Percentiles rank a stretch among this genome's conserved stretches.
phyloP scores from a whole-genome alignment of 257 asterid species.

The Misopates orontium region DNA sequence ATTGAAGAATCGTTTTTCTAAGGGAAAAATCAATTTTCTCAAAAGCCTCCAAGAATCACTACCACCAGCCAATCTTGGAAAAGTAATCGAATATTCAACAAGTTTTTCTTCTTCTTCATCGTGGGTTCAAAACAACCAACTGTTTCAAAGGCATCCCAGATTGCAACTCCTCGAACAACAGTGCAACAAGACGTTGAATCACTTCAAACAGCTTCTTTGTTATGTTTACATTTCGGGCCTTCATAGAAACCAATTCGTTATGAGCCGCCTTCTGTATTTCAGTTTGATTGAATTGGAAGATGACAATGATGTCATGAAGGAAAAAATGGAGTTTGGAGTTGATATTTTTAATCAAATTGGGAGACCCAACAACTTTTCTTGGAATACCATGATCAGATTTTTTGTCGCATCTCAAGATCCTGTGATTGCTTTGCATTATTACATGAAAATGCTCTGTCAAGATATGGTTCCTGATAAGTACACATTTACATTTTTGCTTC shows the following conservation, averaged over 20 bases:
- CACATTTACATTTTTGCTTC: constrained; percentile 56
- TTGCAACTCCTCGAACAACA: constrained; percentile 34
- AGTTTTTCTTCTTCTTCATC: constrained; percentile 3
- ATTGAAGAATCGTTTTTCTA: constrained; percentile 5
- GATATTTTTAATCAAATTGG: constrained; percentile 35
- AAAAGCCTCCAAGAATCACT: constrained; percentile 6
- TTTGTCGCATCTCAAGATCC: constrained; percentile 30
- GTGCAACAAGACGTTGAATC: constrained; percentile 31
- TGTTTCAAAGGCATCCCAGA: constrained; percentile 51
- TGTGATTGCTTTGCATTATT: constrained; percentile 28
- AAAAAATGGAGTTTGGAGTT: constrained; percentile 34
- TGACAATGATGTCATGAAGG: not conserved
- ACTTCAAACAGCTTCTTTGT: constrained; percentile 36
- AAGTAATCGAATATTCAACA: constrained; percentile 23
- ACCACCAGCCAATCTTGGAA: constrained; percentile 8
- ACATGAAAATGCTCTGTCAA: constrained; percentile 34
- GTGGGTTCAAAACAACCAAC: constrained; percentile 51
- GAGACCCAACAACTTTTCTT: constrained; percentile 46
- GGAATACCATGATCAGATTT: constrained; percentile 58
- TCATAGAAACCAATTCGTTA: constrained; percentile 47
- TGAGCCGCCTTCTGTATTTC: constrained; percentile 44
- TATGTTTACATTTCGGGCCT: constrained; percentile 50
- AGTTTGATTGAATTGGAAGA: constrained; percentile 35
- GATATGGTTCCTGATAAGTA: constrained; percentile 38
- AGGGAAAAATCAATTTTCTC: not conserved